Evolutionary conservation across 148 eudicot genomes (phyloP).

Genomic region (Simmondsia chinensis): DNA sequence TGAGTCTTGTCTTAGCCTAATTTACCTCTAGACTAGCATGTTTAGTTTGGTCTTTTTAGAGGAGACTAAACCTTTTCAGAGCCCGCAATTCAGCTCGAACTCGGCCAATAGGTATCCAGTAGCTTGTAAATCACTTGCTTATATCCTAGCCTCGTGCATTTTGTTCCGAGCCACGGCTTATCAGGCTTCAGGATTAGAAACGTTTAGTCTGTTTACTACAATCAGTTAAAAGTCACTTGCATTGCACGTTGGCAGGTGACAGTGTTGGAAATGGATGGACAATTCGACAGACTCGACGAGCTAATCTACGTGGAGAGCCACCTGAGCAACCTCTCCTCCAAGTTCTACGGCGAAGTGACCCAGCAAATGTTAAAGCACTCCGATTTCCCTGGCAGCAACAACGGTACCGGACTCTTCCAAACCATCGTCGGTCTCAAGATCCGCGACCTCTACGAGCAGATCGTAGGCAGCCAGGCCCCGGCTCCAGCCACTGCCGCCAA

Average conservation of each 20-base stretch:
- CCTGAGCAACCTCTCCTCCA: slow-evolving; percentile 87
- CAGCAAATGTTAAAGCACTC: slow-evolving; percentile 96
- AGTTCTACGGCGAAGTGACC: slow-evolving; percentile 97
- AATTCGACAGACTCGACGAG: slow-evolving; percentile 96
- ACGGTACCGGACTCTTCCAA: slow-evolving; percentile 96
- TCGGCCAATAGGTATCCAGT: no score
- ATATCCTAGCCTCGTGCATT: no score
- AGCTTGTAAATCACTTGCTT: no score
- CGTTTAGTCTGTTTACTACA: no score
- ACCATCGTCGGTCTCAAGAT: slow-evolving; percentile 92
- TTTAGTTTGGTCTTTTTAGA: no score
- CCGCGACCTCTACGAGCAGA: slow-evolving; percentile 92
- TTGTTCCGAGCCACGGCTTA: no score
- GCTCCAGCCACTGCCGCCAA: slow-evolving; percentile 59
- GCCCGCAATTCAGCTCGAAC: no score
- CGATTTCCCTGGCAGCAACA: slow-evolving; percentile 97
- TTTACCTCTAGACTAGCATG: no score
- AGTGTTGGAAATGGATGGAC: slow-evolving; percentile 94
- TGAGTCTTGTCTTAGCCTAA: no score
- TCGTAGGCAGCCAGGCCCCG: slow-evolving; percentile 37
- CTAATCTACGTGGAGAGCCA: slow-evolving; percentile 96
- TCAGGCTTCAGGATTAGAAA: no score
- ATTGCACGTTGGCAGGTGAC: slow-evolving; percentile 54
- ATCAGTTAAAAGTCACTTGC: no score
- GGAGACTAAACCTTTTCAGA: no score